Conservation (phyloP, 768 basidiomycete genomes). For the Boletus sp. region DNA sequence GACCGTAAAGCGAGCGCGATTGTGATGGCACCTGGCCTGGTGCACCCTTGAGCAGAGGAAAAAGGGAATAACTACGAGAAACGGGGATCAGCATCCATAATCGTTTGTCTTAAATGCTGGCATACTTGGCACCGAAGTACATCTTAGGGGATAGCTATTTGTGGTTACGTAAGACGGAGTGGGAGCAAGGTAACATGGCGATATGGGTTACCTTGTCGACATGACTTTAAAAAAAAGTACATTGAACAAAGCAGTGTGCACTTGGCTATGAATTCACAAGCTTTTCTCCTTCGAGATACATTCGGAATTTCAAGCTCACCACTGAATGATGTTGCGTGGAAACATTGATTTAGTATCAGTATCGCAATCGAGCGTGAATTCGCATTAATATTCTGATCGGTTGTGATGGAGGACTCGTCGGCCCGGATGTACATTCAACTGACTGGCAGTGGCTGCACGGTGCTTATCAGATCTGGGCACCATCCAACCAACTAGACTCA, state of each 20-base stretch:
- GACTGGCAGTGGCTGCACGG: neutral
- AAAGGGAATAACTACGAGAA: neutral
- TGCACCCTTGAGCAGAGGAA: neutral
- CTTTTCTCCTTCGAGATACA: neutral
- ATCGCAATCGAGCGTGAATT: neutral
- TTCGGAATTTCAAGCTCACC: neutral
- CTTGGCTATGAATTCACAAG: neutral
- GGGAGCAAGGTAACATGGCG: neutral
- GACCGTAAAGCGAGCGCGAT: conserved; percentile 7
- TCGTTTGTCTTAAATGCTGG: conserved; percentile 11
- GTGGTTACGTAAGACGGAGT: conserved; percentile 15
- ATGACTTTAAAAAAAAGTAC: neutral
- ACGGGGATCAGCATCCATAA: neutral
- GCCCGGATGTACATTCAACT: neutral
- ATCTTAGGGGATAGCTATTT: neutral
- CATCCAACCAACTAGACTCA: conserved; percentile 1
- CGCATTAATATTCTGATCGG: conserved; percentile 5
- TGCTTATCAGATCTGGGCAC: conserved; percentile 2
- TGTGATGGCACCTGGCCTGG: conserved; percentile 23
- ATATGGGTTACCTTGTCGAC: conserved; percentile 25
- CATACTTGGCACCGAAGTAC: neutral
- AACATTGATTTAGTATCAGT: conserved; percentile 5
- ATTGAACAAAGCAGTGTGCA: conserved; percentile 3
- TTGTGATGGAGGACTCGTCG: conserved; percentile 3
- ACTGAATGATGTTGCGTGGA: conserved; percentile 11